Base-by-base conservation (phyloP, 441 rosid species). In the Breynia disticha region DNA sequence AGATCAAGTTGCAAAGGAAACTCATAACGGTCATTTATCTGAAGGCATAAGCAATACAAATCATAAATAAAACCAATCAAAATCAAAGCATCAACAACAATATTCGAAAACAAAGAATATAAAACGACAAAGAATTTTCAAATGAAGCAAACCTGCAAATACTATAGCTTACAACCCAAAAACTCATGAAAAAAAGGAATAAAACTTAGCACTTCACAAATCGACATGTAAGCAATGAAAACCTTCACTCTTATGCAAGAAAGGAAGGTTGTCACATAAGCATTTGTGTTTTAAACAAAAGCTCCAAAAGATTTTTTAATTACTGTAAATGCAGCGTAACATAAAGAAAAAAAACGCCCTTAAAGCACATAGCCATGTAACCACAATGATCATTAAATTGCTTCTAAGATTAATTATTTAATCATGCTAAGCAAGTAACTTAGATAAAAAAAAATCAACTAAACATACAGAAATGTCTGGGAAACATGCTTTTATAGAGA, bases 21-120 rank as follows among this genome's bases (percentile, higher is more conserved):
- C 61, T 88, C 97, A 69, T 88, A 88, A 54, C 91, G 91, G 59
- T 88, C 97, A 74, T 88, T 88, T 66, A 88, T 83, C 97, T 88
- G 72, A 63, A 71, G 49, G 65, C 32, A 24, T 24, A 24, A 24
- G 32, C 32, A 24, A 7, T 24, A 24, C 32, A 24, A 66, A 16
- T 18, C 16, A 28, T 45, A 17, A 50, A 14, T 41, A 16, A n/a
- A 38, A 52, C 6, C 24, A 13, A 22, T 52, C 17, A 52, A 43
- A 38, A 2, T 10, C 35, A 14, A 48, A 44, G 37, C 32, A 11
- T 4, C 11, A 38, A 24, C 32, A 16, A 18, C 16, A n/a, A 54
- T 16, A 39, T 39, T 1, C 43, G 11, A 39, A 39, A 39, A 14
- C 2, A 8, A 39, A 39, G 11, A 39, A 39, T 13, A 39, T 39